Evolutionary conservation across 352 stramenopile species (phyloP), one percentile per base, ranked within the genome.

Genomic region (Pythium vanterpoolii): DNA sequence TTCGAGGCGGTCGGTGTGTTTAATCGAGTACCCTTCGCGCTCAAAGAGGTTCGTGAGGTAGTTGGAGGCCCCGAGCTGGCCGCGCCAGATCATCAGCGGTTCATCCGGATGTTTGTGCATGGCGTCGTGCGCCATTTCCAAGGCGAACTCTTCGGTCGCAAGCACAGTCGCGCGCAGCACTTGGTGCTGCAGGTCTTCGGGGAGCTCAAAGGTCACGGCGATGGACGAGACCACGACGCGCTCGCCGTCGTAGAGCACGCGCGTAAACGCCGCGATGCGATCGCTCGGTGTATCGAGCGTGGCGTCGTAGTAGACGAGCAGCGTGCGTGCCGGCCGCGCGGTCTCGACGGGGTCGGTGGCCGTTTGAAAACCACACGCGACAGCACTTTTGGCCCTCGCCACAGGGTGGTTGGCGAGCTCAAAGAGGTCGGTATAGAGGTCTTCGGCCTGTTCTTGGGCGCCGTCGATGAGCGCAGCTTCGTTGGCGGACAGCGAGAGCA

Each of bases 61-160:
- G 24, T 56, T 45, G 2, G 55, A 62, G 3, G 55, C 45, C 4
- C 55, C 55, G 18, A 54, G 44, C 26, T 55, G 44, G 14, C 44
- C 55, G 23, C 46, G 55, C 55, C 46, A 54, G 23, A 62, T 19
- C 42, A 61, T 61, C 13, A 56, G 7, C 14, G 55, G 38, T 14
- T 27, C 23, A 2, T 3, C 42, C 16, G 14, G 38, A n/a, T 40
- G 5, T 26, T 16, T 18, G 13, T 24, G 33, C 16, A 56, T 31
- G 7, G 16, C 36, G 6, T 50, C 26, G 5, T 24, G 26, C 1
- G 45, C 55, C 19, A 62, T 47, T 8, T 21, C 23, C 36, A 39
- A 11, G 4, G 33, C n/a, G 9, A 62, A 45, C 45, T 62, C 45
- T 18, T 62, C 36, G 19, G 55, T 50, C 33, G 34, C 55, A 9